phyloP scores from a whole-genome alignment of 805 yeast genomes.

The Tanozyma kutaoensis region DNA sequence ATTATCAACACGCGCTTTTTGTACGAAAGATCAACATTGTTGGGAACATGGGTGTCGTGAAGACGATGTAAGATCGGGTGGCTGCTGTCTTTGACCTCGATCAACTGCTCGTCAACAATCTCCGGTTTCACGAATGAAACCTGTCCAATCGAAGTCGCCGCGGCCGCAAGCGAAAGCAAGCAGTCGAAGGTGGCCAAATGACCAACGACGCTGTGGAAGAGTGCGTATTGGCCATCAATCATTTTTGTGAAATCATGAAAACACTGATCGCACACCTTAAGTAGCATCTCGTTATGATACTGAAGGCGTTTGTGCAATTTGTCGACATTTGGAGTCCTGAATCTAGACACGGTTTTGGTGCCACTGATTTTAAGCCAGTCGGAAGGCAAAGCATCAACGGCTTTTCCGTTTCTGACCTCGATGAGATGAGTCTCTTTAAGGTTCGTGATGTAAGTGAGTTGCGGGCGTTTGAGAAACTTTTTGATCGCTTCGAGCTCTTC shows the following conservation, averaged over 20 bases:
- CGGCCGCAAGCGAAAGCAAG: conserved; percentile 4
- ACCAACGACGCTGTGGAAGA: conserved; percentile 9
- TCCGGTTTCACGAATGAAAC: conserved; percentile 38
- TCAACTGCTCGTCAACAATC: conserved; percentile 26
- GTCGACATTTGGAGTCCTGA: conserved; percentile 47
- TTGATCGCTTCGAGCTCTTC: conserved; percentile 39
- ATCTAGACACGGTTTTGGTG: conserved; percentile 57
- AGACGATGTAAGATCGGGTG: conserved; percentile 55
- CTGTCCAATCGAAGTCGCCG: too few species aligned
- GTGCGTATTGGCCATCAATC: conserved; percentile 18
- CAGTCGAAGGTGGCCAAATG: conserved; percentile 7
- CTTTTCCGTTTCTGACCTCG: conserved; percentile 53
- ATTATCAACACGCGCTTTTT: conserved; percentile 44
- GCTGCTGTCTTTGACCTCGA: conserved; percentile 43
- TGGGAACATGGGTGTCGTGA: conserved; percentile 36
- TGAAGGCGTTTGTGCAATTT: conserved; percentile 40
- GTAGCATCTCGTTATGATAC: conserved; percentile 44
- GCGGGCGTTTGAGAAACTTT: conserved; percentile 37
- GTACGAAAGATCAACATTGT: conserved; percentile 33
- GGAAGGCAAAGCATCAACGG: conserved; percentile 44
- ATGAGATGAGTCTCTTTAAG: conserved; percentile 60
- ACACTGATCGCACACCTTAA: conserved; percentile 31
- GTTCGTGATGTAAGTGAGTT: conserved; percentile 39
- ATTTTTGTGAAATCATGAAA: conserved; percentile 26
- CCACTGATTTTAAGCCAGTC: conserved; percentile 72